These are phyloP conservation scores for Sistotremastrum suecicum DNA, from an alignment of 768 basidiomycete genomes.

Conservation along the genomic window DNA sequence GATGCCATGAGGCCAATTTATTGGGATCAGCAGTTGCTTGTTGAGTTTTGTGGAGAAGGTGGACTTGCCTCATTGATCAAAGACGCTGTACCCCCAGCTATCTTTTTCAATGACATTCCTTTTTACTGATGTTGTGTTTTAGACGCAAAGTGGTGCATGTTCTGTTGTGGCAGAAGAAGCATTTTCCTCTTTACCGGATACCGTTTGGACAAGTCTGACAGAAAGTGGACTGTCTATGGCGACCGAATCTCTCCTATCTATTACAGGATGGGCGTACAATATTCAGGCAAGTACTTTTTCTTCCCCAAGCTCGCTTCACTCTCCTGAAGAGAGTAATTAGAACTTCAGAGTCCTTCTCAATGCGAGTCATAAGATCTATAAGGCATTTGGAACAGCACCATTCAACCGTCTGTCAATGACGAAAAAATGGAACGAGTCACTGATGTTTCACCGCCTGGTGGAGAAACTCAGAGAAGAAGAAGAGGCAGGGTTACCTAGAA, in stretches of 20 bases:
- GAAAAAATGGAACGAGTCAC: constrained; percentile 3
- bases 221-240: neutral
- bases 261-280: constrained; percentile 11
- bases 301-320: neutral
- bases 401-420: constrained; percentile 11
- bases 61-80: constrained; percentile 14
- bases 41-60: constrained; percentile 13
- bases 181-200: constrained; percentile 10
- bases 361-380: constrained; percentile 14
- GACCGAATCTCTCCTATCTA: constrained; percentile 9
- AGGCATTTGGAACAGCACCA: constrained; percentile 13
- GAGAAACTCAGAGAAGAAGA: constrained; percentile 10
- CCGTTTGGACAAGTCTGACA: constrained; percentile 15
- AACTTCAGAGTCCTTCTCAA: constrained; percentile 6
- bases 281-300: neutral
- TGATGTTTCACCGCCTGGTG: constrained; percentile 16
- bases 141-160: constrained; percentile 11
- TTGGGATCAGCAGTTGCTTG: constrained; percentile 8
- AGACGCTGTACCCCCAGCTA: constrained; percentile 10
- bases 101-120: neutral
- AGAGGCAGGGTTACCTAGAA: constrained; percentile 3
- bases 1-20: constrained; percentile 17
- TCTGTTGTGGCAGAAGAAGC: constrained; percentile 7
- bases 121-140: neutral
- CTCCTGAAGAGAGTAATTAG: constrained; percentile 6